Percentiles rank a stretch among this genome's conserved stretches.
Conservation (phyloP, 768 basidiomycete species). For the Lactarius akahatsu region DNA sequence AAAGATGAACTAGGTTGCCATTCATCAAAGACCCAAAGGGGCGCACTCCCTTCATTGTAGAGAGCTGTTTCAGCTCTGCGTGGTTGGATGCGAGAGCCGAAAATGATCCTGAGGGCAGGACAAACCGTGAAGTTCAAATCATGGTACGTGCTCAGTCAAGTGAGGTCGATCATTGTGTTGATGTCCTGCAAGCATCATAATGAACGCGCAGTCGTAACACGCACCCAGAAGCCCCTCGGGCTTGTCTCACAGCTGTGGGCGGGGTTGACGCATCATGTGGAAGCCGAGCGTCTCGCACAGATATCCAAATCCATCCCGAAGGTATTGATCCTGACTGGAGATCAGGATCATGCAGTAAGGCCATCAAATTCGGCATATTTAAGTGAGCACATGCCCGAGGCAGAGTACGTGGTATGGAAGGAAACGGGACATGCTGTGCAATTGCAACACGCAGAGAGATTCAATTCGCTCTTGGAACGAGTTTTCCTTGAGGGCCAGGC, state of each 20-base stretch:
- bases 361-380: conserved; percentile 51
- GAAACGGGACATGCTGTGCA: conserved; percentile 62
- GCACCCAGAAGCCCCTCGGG: conserved; percentile 61
- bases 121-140: conserved; percentile 59
- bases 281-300: conserved; percentile 33
- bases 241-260: conserved; percentile 73
- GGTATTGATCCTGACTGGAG: conserved; percentile 65
- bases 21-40: conserved; percentile 41
- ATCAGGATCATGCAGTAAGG: conserved; percentile 59
- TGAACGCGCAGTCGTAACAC: conserved; percentile 49
- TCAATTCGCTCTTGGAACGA: conserved; percentile 57
- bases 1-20: conserved; percentile 38
- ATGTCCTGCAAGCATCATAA: conserved; percentile 43
- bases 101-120: conserved; percentile 55
- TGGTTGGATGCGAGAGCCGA: conserved; percentile 61
- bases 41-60: conserved; percentile 51
- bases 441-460: conserved; percentile 48
- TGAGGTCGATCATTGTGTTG: not conserved
- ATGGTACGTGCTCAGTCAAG: conserved; percentile 42
- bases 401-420: conserved; percentile 56
- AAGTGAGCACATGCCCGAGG: conserved; percentile 56
- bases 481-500: conserved; percentile 42
- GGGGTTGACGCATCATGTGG: conserved; percentile 59
- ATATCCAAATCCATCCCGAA: conserved; percentile 60
- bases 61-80: conserved; percentile 56